Conservation (phyloP, 2,329 filamentous ascomycete genomes). For the Botrytis squamosa region DNA sequence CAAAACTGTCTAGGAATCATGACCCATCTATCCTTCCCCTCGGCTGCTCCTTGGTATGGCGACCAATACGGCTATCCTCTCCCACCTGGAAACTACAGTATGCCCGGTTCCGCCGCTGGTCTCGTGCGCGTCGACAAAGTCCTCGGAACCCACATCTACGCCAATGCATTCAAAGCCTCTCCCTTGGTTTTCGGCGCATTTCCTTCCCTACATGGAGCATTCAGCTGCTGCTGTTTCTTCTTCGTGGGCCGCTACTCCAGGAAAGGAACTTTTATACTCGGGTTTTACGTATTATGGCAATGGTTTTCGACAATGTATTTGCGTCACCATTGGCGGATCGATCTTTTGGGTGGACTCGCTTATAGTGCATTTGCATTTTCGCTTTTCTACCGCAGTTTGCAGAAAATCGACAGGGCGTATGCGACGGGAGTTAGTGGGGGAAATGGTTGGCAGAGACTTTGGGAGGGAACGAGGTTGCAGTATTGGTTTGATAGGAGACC, state of each 20-base stretch:
- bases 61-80: constrained; percentile 73
- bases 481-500: constrained; percentile 32
- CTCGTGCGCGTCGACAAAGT: constrained; percentile 84
- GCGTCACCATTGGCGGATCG: constrained; percentile 91
- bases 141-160: constrained; percentile 86
- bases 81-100: constrained; percentile 86
- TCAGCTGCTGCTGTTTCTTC: constrained; percentile 90
- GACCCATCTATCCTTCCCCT: constrained; percentile 85
- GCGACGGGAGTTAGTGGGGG: constrained; percentile 31
- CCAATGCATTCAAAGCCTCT: constrained; percentile 82
- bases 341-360: constrained; percentile 80
- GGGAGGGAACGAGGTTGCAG: constrained; percentile 32
- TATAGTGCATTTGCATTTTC: constrained; percentile 74
- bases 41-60: constrained; percentile 94
- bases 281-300: constrained; percentile 77
- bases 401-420: constrained; percentile 35
- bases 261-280: constrained; percentile 69
- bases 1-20: constrained; percentile 85
- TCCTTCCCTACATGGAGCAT: constrained; percentile 88
- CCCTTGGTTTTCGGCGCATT: constrained; percentile 92
- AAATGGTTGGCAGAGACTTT: constrained; percentile 36
- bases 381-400: constrained; percentile 34
- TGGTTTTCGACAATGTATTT: constrained; percentile 99
- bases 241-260: constrained; percentile 49
- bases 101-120: constrained; percentile 83